Evolutionary conservation across 495 filamentous ascomycete genomes (phyloP).

Genomic region (Tuber borchii): DNA sequence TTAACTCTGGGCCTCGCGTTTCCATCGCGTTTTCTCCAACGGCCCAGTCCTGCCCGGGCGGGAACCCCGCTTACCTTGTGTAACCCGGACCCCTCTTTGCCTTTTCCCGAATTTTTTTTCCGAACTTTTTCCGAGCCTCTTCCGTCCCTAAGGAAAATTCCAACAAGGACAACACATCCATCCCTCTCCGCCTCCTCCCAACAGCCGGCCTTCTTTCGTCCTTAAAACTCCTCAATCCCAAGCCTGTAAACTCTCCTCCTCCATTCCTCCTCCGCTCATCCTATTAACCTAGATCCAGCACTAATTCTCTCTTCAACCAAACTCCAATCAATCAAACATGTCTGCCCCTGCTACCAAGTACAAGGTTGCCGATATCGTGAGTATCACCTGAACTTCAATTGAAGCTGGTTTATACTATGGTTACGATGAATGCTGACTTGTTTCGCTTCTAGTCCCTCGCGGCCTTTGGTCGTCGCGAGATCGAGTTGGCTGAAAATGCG

Average conservation of each 20-base stretch:
- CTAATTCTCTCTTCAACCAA: background rate
- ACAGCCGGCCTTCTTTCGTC: background rate
- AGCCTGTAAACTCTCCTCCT: background rate
- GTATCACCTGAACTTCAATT: slow-evolving; percentile 33
- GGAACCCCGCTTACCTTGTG: background rate
- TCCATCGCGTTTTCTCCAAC: background rate
- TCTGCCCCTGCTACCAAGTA: slow-evolving; percentile 81
- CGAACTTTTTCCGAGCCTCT: background rate
- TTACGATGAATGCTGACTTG: slow-evolving; percentile 31
- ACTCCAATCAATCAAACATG: slow-evolving; percentile 47
- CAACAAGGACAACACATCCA: background rate
- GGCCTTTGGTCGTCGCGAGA: slow-evolving; percentile 98
- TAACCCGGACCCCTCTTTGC: background rate
- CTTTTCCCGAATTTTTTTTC: background rate
- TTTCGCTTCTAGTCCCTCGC: slow-evolving; percentile 60
- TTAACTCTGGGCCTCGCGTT: background rate
- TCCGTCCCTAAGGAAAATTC: background rate
- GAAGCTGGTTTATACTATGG: background rate
- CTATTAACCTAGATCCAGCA: background rate
- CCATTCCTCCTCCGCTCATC: background rate
- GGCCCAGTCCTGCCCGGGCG: background rate
- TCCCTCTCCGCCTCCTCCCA: background rate
- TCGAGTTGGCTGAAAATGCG: slow-evolving; percentile 92
- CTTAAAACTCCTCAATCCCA: background rate
- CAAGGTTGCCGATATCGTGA: slow-evolving; percentile 95